These are phyloP conservation scores for Gaertneriomyces sp. DNA, from an alignment of 192 early-diverging fungal species.

Conservation along the genomic window DNA sequence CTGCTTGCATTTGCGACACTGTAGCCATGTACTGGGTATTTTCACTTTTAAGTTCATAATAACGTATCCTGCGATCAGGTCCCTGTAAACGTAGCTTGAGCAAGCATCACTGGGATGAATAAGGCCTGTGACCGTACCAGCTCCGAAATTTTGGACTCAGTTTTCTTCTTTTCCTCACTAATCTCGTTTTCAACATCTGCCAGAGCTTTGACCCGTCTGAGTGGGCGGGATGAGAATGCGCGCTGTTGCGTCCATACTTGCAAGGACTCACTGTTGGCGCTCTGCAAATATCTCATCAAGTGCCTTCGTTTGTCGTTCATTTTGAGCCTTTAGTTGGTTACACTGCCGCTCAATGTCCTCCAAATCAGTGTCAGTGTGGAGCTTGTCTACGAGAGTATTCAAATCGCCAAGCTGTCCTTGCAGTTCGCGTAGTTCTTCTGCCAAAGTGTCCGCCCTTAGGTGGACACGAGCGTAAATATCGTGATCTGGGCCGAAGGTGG, in stretches of 20 bases:
- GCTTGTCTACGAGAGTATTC: slow-evolving; percentile 55
- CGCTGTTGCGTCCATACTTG: slow-evolving; percentile 13
- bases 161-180: slow-evolving; percentile 40
- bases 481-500: neutral
- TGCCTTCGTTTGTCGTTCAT: slow-evolving; percentile 38
- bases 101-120: neutral
- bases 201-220: slow-evolving; percentile 42
- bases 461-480: too few relatives aligned
- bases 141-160: slow-evolving; percentile 46
- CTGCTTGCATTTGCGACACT: slow-evolving; percentile 32
- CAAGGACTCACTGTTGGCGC: slow-evolving; percentile 42
- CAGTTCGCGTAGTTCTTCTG: slow-evolving; percentile 50
- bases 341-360: slow-evolving; percentile 53
- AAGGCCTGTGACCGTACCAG: slow-evolving; percentile 26
- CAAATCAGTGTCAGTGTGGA: slow-evolving; percentile 56
- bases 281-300: slow-evolving; percentile 52
- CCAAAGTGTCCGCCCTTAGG: slow-evolving; percentile 46
- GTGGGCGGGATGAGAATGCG: neutral
- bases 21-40: slow-evolving; percentile 35
- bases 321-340: slow-evolving; percentile 47
- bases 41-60: slow-evolving; percentile 40
- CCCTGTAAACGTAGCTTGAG: slow-evolving; percentile 19
- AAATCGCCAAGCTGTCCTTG: slow-evolving; percentile 56
- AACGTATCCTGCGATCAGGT: slow-evolving; percentile 31
- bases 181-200: slow-evolving; percentile 51